phyloP scores from a whole-genome alignment of 495 filamentous ascomycete species.

The Penicillium maclennaniae region DNA sequence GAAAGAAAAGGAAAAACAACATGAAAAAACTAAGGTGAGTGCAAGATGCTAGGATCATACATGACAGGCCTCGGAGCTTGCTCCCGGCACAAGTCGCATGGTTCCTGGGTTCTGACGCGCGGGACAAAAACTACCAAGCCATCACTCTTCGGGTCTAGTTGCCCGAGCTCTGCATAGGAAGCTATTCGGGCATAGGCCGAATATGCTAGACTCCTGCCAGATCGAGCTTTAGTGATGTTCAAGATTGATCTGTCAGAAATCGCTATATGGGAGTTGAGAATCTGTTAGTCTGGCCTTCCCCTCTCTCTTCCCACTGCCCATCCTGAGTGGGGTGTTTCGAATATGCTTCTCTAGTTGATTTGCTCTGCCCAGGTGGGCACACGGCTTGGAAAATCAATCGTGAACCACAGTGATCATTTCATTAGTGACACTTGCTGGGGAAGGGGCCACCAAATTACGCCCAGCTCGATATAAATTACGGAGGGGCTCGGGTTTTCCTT shows the following conservation, averaged over 20 bases:
- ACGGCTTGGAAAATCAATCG: neutral
- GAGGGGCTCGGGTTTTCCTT: neutral
- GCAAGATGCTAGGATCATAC: neutral
- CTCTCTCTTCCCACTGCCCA: neutral
- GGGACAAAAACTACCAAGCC: neutral
- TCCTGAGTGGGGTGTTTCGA: neutral
- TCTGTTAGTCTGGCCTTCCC: neutral
- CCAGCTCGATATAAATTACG: neutral
- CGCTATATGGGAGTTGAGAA: neutral
- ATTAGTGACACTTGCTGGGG: neutral
- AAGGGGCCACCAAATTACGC: neutral
- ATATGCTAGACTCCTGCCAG: conserved; percentile 6
- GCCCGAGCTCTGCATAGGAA: neutral
- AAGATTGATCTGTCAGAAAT: conserved; percentile 25
- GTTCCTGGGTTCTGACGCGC: neutral
- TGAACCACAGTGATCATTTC: neutral
- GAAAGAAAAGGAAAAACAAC: neutral
- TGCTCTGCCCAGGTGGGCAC: neutral
- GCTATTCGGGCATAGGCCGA: neutral
- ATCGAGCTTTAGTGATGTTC: conserved; percentile 13
- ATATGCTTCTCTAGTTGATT: conserved; percentile 1
- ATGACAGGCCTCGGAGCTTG: neutral
- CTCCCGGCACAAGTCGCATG: neutral
- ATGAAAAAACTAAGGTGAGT: neutral
- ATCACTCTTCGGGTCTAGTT: neutral